Conservation (phyloP, 768 basidiomycete genomes). For the Amanita inopinata region DNA sequence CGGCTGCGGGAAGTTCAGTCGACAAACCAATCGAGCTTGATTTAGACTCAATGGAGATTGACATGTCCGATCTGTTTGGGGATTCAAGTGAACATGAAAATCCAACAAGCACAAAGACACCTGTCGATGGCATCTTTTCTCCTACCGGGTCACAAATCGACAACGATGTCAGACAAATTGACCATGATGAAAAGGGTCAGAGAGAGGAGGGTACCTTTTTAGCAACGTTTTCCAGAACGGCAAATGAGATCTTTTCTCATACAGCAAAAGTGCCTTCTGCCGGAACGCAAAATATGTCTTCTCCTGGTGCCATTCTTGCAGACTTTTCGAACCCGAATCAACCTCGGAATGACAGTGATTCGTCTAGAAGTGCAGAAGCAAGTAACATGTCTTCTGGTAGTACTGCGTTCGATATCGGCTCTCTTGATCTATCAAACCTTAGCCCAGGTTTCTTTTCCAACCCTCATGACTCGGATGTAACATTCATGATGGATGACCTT, state of each 20-base stretch:
- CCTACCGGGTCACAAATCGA: slow-evolving; percentile 17
- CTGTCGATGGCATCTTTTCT: slow-evolving; percentile 43
- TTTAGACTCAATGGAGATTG: slow-evolving; percentile 57
- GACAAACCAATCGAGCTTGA: slow-evolving; percentile 81
- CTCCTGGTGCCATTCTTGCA: slow-evolving; percentile 32
- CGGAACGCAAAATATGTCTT: slow-evolving; percentile 22
- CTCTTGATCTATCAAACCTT: slow-evolving; percentile 37
- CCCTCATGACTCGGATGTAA: slow-evolving; percentile 29
- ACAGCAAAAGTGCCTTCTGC: slow-evolving; percentile 11
- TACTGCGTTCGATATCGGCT: slow-evolving; percentile 37
- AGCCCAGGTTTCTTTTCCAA: slow-evolving; percentile 32
- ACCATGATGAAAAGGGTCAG: slow-evolving; percentile 15
- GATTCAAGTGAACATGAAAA: slow-evolving; percentile 27
- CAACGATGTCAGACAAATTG: slow-evolving; percentile 9
- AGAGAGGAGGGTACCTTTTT: slow-evolving; percentile 6
- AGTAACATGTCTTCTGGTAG: slow-evolving; percentile 15
- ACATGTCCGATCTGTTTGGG: slow-evolving; percentile 54
- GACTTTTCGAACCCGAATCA: slow-evolving; percentile 24
- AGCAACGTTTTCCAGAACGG: slow-evolving; percentile 14
- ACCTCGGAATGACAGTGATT: background rate
- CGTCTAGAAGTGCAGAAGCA: slow-evolving; percentile 16
- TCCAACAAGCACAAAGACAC: slow-evolving; percentile 23
- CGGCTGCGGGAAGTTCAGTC: slow-evolving; percentile 47
- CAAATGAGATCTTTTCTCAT: slow-evolving; percentile 10
- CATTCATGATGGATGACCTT: slow-evolving; percentile 37